phyloP scores from a whole-genome alignment of 768 basidiomycete genomes.

The Cystofilobasidium bisporidii region DNA sequence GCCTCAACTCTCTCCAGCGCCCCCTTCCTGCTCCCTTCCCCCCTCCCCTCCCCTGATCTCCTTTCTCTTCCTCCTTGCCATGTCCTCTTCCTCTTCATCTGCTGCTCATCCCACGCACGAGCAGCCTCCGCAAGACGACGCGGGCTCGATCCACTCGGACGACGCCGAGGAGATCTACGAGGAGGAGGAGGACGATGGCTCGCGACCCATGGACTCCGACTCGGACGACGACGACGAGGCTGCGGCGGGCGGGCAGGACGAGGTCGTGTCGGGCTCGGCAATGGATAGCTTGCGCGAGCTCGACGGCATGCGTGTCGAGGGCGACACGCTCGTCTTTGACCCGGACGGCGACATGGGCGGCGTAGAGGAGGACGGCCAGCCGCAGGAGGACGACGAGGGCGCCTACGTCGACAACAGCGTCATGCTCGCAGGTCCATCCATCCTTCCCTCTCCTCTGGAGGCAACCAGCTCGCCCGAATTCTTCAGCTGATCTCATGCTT shows the following conservation, averaged over 20 bases:
- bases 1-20: no score
- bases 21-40: no score
- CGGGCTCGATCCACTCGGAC: constrained; percentile 18
- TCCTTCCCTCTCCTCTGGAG: neutral
- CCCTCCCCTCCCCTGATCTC: neutral
- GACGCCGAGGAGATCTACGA: constrained; percentile 31
- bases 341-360: constrained; percentile 57
- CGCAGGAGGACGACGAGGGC: constrained; percentile 32
- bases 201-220: constrained; percentile 33
- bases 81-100: neutral
- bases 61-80: no score
- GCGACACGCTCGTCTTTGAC: constrained; percentile 17
- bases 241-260: constrained; percentile 36
- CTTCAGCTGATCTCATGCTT: neutral
- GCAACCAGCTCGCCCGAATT: neutral
- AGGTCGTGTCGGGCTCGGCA: constrained; percentile 45
- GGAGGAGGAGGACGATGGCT: constrained; percentile 31
- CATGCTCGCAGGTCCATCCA: constrained; percentile 28
- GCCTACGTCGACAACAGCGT: constrained; percentile 29
- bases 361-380: constrained; percentile 50
- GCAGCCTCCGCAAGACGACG: neutral
- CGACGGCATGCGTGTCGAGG: constrained; percentile 39
- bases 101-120: neutral
- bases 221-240: constrained; percentile 36
- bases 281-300: constrained; percentile 47